Base-by-base conservation (phyloP, 225 moss, liverwort and hornwort genomes). In the Sphagnum tenellum region DNA sequence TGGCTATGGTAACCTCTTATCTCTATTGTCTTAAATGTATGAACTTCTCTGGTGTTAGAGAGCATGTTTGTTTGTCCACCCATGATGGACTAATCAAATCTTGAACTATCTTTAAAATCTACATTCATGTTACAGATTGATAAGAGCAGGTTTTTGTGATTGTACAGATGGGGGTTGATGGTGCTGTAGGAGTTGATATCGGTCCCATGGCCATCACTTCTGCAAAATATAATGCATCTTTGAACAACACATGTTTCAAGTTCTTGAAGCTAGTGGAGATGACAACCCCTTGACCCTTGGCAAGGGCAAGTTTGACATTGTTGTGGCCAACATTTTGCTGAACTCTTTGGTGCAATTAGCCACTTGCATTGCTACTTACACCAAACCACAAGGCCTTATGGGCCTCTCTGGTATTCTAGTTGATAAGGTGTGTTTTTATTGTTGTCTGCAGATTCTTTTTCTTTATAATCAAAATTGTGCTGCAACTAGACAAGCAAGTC, bases 131-230 rank as follows among this genome's bases (percentile, higher is more conserved):
- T 1, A 29, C 29, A 29, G 29, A 29, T 29, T 29, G 29, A 29
- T 29, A 29, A 29, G 29, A 29, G 29, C 29, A 29, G 29, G 29
- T 29, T 29, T 29, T 29, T 29, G 29, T 12, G 14, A 7, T 3
- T 5, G 49, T 62, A 45, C 86, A 95, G 94, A 89, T 95, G 84
- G 95, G 95, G 57, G 89, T 89, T 52, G 63, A 51, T 52, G 62
- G 75, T 77, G 92, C 88, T 44, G 71, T 88, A 50, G 95, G 89
- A 66, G 81, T 92, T 56, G 95, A 95, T 69, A 79, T 89, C 65
- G 92, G 92, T 71, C 89, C 86, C 14, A 81, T 89, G 80, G 92
- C 95, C 50, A 82, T 95, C 57, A 79, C 84, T 4, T 89, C 92
- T 46, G 89, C 92, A 51, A 68, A 78, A 46, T 81, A 89, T 46